phyloP scores from a whole-genome alignment of 192 early-diverging fungal species.

The Linnemannia hyalina region DNA sequence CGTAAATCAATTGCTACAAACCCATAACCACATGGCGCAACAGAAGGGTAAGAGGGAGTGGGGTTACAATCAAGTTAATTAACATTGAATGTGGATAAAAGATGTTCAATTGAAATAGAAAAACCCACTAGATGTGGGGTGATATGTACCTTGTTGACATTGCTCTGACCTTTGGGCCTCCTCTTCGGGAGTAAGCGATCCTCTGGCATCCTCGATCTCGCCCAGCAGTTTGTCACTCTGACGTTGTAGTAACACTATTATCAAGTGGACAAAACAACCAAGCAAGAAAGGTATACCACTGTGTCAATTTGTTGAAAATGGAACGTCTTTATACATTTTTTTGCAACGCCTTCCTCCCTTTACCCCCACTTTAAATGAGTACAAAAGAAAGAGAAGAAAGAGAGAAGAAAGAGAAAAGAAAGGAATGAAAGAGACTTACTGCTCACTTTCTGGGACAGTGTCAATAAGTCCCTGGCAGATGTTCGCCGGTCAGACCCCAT shows the following conservation, averaged over 20 bases:
- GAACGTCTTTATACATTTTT: background rate
- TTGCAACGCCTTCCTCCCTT: background rate
- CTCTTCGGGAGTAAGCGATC: constrained; percentile 8
- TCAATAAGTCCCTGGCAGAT: constrained; percentile 50
- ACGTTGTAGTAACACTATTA: constrained; percentile 35
- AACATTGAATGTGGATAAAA: background rate
- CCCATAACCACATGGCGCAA: background rate
- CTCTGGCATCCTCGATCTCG: constrained; percentile 24
- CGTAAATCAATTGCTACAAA: constrained; percentile 24
- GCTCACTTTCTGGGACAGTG: constrained; percentile 54
- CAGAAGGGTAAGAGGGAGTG: background rate
- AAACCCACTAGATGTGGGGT: background rate
- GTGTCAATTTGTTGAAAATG: background rate
- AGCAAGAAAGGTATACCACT: background rate
- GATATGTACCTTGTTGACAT: constrained; percentile 35
- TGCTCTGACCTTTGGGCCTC: constrained; percentile 17
- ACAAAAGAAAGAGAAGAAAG: background rate
- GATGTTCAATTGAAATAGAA: background rate
- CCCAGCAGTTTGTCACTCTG: constrained; percentile 29
- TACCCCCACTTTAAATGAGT: too few relatives aligned
- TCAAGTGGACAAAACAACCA: background rate
- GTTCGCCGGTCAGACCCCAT: constrained; percentile 48
- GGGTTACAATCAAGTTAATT: background rate
- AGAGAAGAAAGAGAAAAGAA: background rate
- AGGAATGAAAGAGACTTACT: constrained; percentile 27